Percentiles rank a stretch among this genome's conserved stretches.
phyloP scores from a whole-genome alignment of 78 protist species.

The Emiliania huxleyi region DNA sequence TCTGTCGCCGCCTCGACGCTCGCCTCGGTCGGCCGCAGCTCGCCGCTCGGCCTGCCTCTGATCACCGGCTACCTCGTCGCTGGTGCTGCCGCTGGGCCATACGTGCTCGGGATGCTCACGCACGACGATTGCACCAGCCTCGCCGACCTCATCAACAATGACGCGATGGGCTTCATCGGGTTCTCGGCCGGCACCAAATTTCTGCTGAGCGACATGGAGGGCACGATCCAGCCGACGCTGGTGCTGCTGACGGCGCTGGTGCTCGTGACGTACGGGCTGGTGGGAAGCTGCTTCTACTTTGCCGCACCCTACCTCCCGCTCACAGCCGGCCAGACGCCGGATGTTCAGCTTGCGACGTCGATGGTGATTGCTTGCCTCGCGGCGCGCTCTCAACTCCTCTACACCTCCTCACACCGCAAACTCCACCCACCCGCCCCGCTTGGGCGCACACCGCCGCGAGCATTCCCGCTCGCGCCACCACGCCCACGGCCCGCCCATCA shows the following conservation, averaged over 20 bases:
- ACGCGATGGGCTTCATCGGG: conserved; percentile 29
- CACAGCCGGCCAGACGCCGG: background rate
- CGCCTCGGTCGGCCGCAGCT: background rate
- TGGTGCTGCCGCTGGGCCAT: background rate
- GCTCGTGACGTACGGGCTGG: background rate
- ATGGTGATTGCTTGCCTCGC: background rate
- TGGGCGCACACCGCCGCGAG: too few species aligned
- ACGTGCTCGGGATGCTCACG: background rate
- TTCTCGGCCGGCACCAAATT: conserved; percentile 5
- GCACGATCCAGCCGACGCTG: background rate
- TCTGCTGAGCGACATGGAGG: background rate
- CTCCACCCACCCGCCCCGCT: too few species aligned
- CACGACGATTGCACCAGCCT: background rate
- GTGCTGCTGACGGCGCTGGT: background rate
- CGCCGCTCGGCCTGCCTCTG: background rate
- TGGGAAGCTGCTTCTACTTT: background rate
- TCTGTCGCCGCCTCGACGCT: background rate
- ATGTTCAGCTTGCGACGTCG: background rate
- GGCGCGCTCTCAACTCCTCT: too few species aligned
- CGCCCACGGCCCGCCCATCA: too few species aligned
- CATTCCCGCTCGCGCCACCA: too few species aligned
- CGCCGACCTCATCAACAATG: background rate
- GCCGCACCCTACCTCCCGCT: background rate
- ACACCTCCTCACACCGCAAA: too few species aligned
- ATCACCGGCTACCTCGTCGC: conserved; percentile 12